Evolutionary conservation across 2,329 filamentous ascomycete genomes (phyloP).

Genomic region (Apiospora malaysiana): DNA sequence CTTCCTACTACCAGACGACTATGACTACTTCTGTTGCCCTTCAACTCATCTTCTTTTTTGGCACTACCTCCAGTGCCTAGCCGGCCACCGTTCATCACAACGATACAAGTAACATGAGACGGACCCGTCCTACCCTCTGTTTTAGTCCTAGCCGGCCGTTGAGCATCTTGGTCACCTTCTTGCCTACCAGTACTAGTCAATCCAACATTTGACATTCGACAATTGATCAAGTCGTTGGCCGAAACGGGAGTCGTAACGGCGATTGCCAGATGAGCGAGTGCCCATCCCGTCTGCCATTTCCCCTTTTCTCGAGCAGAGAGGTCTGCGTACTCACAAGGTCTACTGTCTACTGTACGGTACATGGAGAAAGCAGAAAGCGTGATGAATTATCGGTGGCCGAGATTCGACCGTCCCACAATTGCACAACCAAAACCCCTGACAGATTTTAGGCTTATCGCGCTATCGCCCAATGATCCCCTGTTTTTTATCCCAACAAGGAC

Average conservation of each 20-base stretch:
- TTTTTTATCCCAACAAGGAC: conserved; percentile 8
- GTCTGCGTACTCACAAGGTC: not conserved
- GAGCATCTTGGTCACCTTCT: not conserved
- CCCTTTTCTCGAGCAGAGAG: conserved; percentile 3
- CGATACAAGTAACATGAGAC: conserved; percentile 9
- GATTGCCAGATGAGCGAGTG: not conserved
- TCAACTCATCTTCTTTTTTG: conserved; percentile 5
- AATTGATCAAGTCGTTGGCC: not conserved
- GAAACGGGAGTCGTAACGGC: not conserved
- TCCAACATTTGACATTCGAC: not conserved
- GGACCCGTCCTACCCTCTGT: conserved; percentile 2
- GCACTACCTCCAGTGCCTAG: not conserved
- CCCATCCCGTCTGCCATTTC: not conserved
- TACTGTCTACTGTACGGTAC: no score
- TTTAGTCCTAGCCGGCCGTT: conserved; percentile 10
- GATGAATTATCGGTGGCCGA: conserved; percentile 16
- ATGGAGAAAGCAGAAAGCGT: conserved; percentile 17
- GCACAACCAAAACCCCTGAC: conserved; percentile 18
- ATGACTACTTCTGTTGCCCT: not conserved
- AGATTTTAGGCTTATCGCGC: conserved; percentile 18
- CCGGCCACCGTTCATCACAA: conserved; percentile 3
- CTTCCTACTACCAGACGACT: not conserved
- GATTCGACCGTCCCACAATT: conserved; percentile 13
- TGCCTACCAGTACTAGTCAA: not conserved
- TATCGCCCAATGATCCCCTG: conserved; percentile 6